Evolutionary conservation across 345 rosid genomes (phyloP), one percentile per base, ranked within the genome.

Genomic region (Euphorbia lathyris): DNA sequence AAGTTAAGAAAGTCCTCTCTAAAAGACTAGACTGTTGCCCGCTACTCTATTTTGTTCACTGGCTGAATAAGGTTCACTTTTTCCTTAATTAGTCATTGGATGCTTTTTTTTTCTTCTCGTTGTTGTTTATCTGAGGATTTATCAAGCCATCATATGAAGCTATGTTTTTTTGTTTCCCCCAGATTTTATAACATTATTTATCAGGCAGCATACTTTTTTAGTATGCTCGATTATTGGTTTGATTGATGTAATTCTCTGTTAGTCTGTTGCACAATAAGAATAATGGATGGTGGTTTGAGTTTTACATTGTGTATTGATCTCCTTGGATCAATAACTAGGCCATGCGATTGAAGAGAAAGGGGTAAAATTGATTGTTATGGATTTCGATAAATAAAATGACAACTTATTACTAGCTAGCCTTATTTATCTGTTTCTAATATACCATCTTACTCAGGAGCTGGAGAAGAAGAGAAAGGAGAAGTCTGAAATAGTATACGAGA

Each of bases 401-500:
- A 55, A 55, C 5, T 2, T 10, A 8, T 48, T 48, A 5, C 8
- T 22, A 23, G 3, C 13, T 55, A 7, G 14, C 7, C 58, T 9
- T 55, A 4, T 47, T 47, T 3, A 45, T 47, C n/a, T 17, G 10
- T 16, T 20, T 51, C 10, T 53, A 22, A 55, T 55, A 23, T 9
- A 2, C 0, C 16, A 4, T 53, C 52, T 25, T 23, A 58, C 25
- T 29, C 79, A 86, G 97, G 97, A 92, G 67, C 80, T 90, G 4
- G 97, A 92, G 85, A 81, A 77, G 60, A 90, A 85, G 94, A 90
- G 96, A 72, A 90, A 92, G 84, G 96, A 90, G 62, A 90, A 80
- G 75, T 61, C 92, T 61, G 86, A 85, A 77, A 72, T 83, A 27
- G 72, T 61, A 1, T 92, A 89, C 34, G 92, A 92, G 80, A 82